Evolutionary conservation across 257 asterid genomes (phyloP).

Genomic region (Vinca minor): DNA sequence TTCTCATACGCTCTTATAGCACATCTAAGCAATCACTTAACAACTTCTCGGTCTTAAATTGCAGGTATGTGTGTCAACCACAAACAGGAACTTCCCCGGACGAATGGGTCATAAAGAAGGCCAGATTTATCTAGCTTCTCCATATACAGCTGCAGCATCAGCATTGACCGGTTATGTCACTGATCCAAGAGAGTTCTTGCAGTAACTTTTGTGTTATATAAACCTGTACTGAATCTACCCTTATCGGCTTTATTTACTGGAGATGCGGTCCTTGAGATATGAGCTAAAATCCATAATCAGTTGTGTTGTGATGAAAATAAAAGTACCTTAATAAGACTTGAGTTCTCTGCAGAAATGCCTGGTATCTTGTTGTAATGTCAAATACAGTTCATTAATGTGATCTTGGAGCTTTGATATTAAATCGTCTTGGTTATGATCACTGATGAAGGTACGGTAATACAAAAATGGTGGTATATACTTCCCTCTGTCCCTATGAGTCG

Average conservation of each 20-base stretch:
- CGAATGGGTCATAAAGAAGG: slow-evolving; percentile 97
- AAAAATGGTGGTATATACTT: too few relatives aligned
- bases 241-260: background rate
- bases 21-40: background rate
- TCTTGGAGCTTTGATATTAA: too few relatives aligned
- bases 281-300: background rate
- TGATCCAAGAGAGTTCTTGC: slow-evolving; percentile 81
- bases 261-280: background rate
- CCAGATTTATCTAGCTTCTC: slow-evolving; percentile 92
- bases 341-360: too few relatives aligned
- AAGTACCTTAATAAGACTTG: background rate
- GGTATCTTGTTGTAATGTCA: too few relatives aligned
- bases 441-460: too few relatives aligned
- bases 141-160: slow-evolving; percentile 91
- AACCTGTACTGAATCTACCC: background rate
- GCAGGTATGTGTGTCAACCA: slow-evolving; percentile 82
- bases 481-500: too few relatives aligned
- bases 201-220: slow-evolving; percentile 25
- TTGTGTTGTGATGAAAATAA: background rate
- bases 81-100: slow-evolving; percentile 82
- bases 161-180: slow-evolving; percentile 83
- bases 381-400: too few relatives aligned
- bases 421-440: too few relatives aligned
- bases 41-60: background rate
- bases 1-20: background rate